Conservation (phyloP, 805 yeast genomes). For the Limtongozyma cylindracea region DNA sequence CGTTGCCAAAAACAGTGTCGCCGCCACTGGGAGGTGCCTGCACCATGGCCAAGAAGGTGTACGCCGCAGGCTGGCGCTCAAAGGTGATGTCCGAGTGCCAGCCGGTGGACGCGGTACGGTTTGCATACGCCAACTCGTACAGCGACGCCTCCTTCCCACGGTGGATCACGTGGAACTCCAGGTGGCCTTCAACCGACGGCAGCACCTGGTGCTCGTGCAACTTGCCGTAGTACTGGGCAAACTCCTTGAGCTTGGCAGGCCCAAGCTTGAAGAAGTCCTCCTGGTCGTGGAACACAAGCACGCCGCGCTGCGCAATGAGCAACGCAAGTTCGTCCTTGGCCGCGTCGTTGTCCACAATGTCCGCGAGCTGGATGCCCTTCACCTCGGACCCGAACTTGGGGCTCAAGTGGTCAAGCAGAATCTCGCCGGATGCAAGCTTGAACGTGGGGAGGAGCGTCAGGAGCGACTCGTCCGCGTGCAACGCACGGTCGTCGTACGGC, state of each 20-base stretch:
- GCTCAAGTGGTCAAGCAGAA: conserved; percentile 3
- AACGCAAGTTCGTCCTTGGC: conserved; percentile 7
- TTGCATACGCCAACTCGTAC: conserved; percentile 5
- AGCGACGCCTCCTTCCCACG: conserved; percentile 6
- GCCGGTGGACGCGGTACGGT: conserved; percentile 11
- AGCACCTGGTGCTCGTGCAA: conserved; percentile 53
- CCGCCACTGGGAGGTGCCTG: conserved; percentile 43
- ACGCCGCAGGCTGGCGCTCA: conserved; percentile 49
- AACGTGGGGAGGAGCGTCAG: too few relatives aligned
- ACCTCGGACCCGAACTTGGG: conserved; percentile 7
- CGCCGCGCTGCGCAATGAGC: conserved; percentile 6
- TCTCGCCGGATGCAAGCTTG: too few relatives aligned
- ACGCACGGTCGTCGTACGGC: too few relatives aligned
- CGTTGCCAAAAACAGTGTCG: conserved; percentile 57
- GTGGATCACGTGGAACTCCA: conserved; percentile 11
- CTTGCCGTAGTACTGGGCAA: conserved; percentile 42
- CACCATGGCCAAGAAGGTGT: conserved; percentile 38
- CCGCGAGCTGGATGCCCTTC: conserved; percentile 6
- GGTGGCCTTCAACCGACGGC: conserved; percentile 29
- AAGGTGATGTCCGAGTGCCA: conserved; percentile 65
- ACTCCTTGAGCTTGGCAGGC: too few relatives aligned
- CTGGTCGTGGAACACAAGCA: conserved; percentile 6
- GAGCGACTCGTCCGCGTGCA: too few relatives aligned
- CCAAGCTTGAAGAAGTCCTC: too few relatives aligned
- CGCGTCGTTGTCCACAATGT: conserved; percentile 5